phyloP scores from a whole-genome alignment of 345 rosid species.

The Excoecaria cochinchinensis region DNA sequence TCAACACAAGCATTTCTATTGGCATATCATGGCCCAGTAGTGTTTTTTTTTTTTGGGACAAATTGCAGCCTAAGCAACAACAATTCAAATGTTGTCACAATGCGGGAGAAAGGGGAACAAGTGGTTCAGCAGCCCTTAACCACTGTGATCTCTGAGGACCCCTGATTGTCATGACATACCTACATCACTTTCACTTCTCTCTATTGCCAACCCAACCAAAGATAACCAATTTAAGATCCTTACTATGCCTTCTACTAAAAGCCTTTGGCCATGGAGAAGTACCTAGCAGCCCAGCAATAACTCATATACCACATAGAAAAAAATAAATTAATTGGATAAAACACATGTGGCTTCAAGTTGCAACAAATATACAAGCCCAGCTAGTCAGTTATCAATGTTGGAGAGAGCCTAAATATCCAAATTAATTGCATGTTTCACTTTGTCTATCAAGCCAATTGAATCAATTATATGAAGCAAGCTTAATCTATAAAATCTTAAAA shows the following conservation, averaged over 20 bases:
- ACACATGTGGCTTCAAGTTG: background rate
- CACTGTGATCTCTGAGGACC: too few relatives aligned
- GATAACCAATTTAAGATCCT: background rate
- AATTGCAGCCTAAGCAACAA: background rate
- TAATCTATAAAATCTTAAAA: background rate
- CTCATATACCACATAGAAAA: background rate
- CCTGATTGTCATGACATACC: too few relatives aligned
- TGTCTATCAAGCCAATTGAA: slow-evolving; percentile 2
- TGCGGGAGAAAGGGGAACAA: background rate
- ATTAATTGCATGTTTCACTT: background rate
- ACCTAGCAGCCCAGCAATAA: background rate
- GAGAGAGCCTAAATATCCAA: background rate
- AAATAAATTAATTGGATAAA: background rate
- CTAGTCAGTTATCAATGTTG: background rate
- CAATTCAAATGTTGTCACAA: background rate
- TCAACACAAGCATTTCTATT: background rate
- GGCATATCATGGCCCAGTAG: background rate
- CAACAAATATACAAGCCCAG: background rate
- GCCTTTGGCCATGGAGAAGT: background rate
- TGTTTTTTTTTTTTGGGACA: background rate
- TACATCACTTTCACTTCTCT: background rate
- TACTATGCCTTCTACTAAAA: background rate
- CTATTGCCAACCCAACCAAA: background rate
- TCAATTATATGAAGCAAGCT: background rate
- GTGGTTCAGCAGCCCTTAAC: background rate